A percentile compares a stretch with the other conserved stretches of the same genome.
Evolutionary conservation across 495 filamentous ascomycete genomes (phyloP).

Genomic region (Neurospora sp.): DNA sequence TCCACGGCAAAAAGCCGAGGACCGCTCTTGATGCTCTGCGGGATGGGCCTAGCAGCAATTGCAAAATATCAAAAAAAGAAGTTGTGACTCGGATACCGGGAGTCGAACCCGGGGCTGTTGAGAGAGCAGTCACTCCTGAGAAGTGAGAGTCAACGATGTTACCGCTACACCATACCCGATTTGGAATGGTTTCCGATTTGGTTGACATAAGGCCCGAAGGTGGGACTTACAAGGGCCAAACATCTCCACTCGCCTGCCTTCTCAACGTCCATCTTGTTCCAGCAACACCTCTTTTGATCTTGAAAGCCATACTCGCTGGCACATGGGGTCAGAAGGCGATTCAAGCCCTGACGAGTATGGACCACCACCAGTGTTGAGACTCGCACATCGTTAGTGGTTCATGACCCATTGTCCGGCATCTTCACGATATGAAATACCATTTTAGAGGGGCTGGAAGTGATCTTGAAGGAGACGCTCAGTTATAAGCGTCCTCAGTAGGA

Average conservation of each 20-base stretch:
- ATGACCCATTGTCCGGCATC: neutral
- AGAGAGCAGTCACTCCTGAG: too few relatives aligned
- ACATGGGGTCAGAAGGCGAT: too few relatives aligned
- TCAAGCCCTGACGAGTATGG: too few relatives aligned
- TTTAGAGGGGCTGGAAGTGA: neutral
- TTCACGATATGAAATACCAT: neutral
- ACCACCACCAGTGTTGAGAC: neutral
- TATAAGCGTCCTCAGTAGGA: neutral
- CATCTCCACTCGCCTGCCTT: neutral
- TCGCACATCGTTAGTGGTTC: neutral
- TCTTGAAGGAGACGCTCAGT: too few relatives aligned
- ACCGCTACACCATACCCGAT: neutral
- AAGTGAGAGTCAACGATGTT: neutral
- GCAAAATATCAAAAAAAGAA: neutral
- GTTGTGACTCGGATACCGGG: neutral
- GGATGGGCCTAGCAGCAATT: neutral
- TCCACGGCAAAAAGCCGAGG: neutral
- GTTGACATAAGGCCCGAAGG: accelerated
- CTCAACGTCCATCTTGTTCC: neutral
- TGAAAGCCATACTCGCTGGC: too few relatives aligned
- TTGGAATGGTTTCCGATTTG: neutral
- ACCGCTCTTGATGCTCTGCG: too few relatives aligned
- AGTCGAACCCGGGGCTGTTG: neutral
- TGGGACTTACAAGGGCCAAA: neutral
- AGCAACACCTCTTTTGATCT: neutral